Base-by-base conservation (phyloP, 441 rosid genomes). In the Capsella rubella region DNA sequence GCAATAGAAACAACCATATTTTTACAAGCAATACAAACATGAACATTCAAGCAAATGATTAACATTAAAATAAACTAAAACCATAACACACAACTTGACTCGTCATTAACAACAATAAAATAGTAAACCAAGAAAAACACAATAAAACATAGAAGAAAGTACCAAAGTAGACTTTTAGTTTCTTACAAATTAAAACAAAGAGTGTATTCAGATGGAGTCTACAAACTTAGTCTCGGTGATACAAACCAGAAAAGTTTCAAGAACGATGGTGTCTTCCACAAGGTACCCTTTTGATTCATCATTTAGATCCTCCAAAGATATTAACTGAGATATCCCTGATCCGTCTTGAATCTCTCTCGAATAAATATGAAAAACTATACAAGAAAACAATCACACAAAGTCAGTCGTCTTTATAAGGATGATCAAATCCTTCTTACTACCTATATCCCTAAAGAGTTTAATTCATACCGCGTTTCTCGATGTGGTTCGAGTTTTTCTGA, bases 221-320 rank as follows among this genome's bases (percentile, higher is more conserved):
- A 60, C 50, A 1, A 60, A 40, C 65, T 40, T 60, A 14, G 65
- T 60, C 51, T 25, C 18, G 1, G 50, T 13, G 51, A 60, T 1
- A 3, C 55, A 15, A 32, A 16, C 8, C 2, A 64, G 1, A 31
- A 12, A 4, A 47, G 56, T 42, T 47, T 64, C 56, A 47, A 47
- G 42, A 64, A 32, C 18, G 27, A 61, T 42, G 43, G 29, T 32
- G 32, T 47, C 69, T 47, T 64, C n/a, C 16, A 64, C 18, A 49
- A 64, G 46, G 21, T 32, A 34, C 8, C 69, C 69, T 64, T 64
- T 64, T 49, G 57, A 64, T 64, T 49, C 69, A 64, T 64, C 57
- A 31, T 64, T 34, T 34, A 64, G 32, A 49, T 64, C 57, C 32
- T 64, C 57, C 32, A 32, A 3, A 11, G 69, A 12, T 49, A 64